Conservation (phyloP, 1,284 basidiomycete species). For the Microbotryum violaceum region DNA sequence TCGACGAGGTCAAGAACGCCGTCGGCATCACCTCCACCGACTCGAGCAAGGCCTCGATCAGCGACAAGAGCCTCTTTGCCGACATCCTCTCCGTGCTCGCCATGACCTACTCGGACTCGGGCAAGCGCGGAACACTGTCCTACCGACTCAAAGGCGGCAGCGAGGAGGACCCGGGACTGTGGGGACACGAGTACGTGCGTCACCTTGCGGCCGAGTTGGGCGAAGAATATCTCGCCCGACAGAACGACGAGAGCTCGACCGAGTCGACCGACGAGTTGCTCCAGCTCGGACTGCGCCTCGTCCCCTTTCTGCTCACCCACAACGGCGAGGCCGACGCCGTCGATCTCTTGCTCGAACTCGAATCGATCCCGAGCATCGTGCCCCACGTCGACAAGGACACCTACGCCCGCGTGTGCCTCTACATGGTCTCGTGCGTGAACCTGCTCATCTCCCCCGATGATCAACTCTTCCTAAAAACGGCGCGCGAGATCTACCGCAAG, state of each 20-base stretch:
- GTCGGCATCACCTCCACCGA: conserved; percentile 9
- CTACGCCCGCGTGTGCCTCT: conserved; percentile 86
- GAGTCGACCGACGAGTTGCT: conserved; percentile 58
- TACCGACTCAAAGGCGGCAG: conserved; percentile 80
- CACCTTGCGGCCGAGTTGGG: conserved; percentile 95
- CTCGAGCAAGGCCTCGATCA: conserved; percentile 7
- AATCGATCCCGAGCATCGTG: conserved; percentile 73
- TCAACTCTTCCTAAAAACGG: conserved; percentile 77
- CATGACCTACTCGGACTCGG: conserved; percentile 99
- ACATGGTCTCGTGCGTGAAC: conserved; percentile 93
- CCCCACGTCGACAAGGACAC: conserved; percentile 76
- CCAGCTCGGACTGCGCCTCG: conserved; percentile 73
- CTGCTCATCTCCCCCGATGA: conserved; percentile 93
- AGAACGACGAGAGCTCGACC: conserved; percentile 45
- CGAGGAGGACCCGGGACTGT: conserved; percentile 80
- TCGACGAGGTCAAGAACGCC: conserved; percentile 57
- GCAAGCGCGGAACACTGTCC: conserved; percentile 86
- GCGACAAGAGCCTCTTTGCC: conserved; percentile 76
- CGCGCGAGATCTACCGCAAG: conserved; percentile 82
- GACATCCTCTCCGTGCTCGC: conserved; percentile 97
- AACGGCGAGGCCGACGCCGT: conserved; percentile 99
- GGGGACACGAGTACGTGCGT: conserved; percentile 99
- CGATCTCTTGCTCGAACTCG: conserved; percentile 88
- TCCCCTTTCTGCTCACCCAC: conserved; percentile 83
- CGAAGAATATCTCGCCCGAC: conserved; percentile 68